Evolutionary conservation across 208 protist species (phyloP).

Genomic region (Leishmania mexicana): DNA sequence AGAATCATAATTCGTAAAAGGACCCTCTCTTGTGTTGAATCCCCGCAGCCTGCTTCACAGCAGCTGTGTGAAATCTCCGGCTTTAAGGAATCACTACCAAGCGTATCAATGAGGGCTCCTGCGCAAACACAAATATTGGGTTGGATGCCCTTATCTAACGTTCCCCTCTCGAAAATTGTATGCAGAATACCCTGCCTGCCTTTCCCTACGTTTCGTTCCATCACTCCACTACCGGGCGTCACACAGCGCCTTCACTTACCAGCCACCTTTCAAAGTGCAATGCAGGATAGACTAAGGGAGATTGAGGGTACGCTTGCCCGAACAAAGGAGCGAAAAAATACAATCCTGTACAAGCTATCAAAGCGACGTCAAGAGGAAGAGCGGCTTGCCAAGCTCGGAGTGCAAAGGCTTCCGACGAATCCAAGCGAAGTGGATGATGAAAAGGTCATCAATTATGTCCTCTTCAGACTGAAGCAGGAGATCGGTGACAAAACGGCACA

Average conservation of each 20-base stretch:
- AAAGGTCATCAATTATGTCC: conserved; percentile 67
- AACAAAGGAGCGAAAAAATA: conserved; percentile 79
- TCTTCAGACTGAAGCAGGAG: conserved; percentile 71
- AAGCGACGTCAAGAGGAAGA: conserved; percentile 68
- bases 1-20: not conserved
- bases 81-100: not conserved
- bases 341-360: conserved; percentile 77
- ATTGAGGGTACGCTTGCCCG: conserved; percentile 87
- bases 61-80: not conserved
- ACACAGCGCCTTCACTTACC: no score
- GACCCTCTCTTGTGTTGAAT: not conserved
- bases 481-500: conserved; percentile 75
- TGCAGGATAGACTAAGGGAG: conserved; percentile 81
- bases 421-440: conserved; percentile 58
- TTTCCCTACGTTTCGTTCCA: not conserved
- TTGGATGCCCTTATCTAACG: not conserved
- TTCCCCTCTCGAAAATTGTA: not conserved
- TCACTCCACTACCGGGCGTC: not conserved
- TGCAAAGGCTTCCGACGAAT: conserved; percentile 71
- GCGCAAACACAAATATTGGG: not conserved
- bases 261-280: conserved; percentile 14
- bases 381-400: conserved; percentile 50
- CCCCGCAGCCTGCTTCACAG: not conserved
- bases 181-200: not conserved
- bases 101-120: not conserved